Percentiles rank a stretch among this genome's conserved stretches.
phyloP scores from a whole-genome alignment of 1,284 basidiomycete species.

The Ustilago tritici region DNA sequence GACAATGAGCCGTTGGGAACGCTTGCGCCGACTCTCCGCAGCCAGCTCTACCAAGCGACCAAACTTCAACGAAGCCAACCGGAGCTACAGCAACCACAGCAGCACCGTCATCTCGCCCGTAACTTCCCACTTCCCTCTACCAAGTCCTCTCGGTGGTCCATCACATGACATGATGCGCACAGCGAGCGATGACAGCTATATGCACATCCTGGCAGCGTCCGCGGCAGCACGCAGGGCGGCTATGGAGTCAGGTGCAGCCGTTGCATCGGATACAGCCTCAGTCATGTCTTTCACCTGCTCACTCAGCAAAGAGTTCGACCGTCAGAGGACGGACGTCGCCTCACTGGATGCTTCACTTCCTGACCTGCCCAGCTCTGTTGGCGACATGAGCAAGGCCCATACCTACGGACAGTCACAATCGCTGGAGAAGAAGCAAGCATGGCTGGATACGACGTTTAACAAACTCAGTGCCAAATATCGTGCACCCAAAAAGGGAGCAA shows the following conservation, averaged over 20 bases:
- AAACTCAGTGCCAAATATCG: constrained; percentile 39
- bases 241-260: constrained; percentile 17
- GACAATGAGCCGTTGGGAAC: constrained; percentile 43
- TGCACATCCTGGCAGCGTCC: constrained; percentile 45
- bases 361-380: constrained; percentile 5
- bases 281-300: constrained; percentile 46
- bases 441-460: constrained; percentile 48
- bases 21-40: constrained; percentile 41
- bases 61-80: constrained; percentile 32
- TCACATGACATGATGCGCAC: constrained; percentile 43
- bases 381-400: background rate
- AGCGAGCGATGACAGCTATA: constrained; percentile 45
- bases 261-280: constrained; percentile 31
- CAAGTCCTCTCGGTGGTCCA: constrained; percentile 21
- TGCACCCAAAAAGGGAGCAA: constrained; percentile 23
- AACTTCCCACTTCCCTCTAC: constrained; percentile 26
- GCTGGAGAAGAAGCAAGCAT: constrained; percentile 29
- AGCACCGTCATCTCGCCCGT: constrained; percentile 37
- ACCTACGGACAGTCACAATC: background rate
- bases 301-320: constrained; percentile 48
- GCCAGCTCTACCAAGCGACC: constrained; percentile 48
- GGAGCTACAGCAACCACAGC: constrained; percentile 31
- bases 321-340: constrained; percentile 21
- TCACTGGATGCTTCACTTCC: constrained; percentile 16
- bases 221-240: constrained; percentile 32